Evolutionary conservation across 371 early-diverging fungal species (phyloP).

Genomic region (Rhizopus sp.): DNA sequence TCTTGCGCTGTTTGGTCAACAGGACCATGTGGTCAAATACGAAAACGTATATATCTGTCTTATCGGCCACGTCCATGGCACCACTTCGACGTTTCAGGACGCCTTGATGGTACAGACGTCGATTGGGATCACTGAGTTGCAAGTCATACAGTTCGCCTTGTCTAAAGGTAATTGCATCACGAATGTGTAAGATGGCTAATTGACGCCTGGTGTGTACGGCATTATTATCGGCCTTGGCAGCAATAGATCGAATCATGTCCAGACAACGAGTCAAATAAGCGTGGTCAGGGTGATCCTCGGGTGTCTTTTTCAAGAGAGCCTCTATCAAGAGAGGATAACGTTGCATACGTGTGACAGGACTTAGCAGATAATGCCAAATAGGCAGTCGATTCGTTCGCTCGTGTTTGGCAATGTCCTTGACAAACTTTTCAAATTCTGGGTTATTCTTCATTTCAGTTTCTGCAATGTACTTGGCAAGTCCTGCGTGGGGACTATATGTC

Average conservation of each 20-base stretch:
- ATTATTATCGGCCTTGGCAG: constrained; percentile 39
- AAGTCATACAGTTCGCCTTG: constrained; percentile 65
- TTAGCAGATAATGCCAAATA: constrained; percentile 55
- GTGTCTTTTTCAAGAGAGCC: constrained; percentile 84
- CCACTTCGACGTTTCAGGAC: constrained; percentile 70
- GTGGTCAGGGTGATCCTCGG: constrained; percentile 79
- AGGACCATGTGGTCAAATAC: constrained; percentile 89
- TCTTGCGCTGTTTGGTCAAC: constrained; percentile 70
- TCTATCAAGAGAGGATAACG: constrained; percentile 88
- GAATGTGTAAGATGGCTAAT: constrained; percentile 36
- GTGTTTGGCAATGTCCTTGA: constrained; percentile 61
- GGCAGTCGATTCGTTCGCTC: constrained; percentile 68
- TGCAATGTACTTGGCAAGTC: constrained; percentile 80
- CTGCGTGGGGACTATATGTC: constrained; percentile 86
- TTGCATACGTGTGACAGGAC: constrained; percentile 87
- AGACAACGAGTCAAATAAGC: constrained; percentile 76
- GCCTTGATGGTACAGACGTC: constrained; percentile 79
- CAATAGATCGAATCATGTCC: constrained; percentile 49
- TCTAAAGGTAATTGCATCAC: constrained; percentile 49
- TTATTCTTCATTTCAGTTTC: constrained; percentile 74
- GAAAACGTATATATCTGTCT: constrained; percentile 74
- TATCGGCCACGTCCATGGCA: constrained; percentile 67
- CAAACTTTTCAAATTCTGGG: constrained; percentile 69
- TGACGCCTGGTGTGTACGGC: constrained; percentile 31
- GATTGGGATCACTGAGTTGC: constrained; percentile 67